Evolutionary conservation across 768 basidiomycete species (phyloP), one percentile per base, ranked within the genome.

Genomic region (Asterophora lycoperdoides): DNA sequence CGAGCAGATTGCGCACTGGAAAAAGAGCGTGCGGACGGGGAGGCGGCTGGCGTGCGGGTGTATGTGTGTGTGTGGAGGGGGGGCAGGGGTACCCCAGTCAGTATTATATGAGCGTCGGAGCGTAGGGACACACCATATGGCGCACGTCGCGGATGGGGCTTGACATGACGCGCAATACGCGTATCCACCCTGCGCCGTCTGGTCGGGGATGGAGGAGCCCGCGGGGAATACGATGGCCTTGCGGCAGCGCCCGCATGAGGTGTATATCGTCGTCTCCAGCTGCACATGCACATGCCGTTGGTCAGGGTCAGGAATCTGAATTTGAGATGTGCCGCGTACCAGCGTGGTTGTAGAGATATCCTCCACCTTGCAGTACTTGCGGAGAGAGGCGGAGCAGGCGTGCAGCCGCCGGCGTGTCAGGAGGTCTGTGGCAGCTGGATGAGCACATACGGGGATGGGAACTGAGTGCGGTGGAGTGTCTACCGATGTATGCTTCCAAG

Each of bases 401-500:
- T 84, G 75, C 41, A 92, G 62, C 19, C 79, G 78, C 32, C 82
- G 65, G 13, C 86, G 78, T 29, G 70, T 72, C 37, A 93, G 65
- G 20, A 84, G 66, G 33, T 90, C 89, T 91, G 36, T 5, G 30
- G 18, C 56, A 15, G 19, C 35, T 32, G 48, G 9, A 55, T 26
- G 13, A 45, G 18, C 13, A n/a, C n/a, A n/a, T n/a, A n/a, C n/a
- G n/a, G n/a, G n/a, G n/a, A n/a, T n/a, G n/a, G n/a, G n/a, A n/a
- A n/a, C n/a, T n/a, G n/a, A n/a, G n/a, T n/a, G n/a, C 33, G 20
- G 10, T 2, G 17, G 23, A 26, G 30, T 15, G 64, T 78, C 28
- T 48, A 89, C 89, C 89, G 11, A 89, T 74, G 59, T 92, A 92
- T 0, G 83, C 68, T 51, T 88, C 83, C 14, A 89, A 60, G 49